Evolutionary conservation across 140 eudicot species (phyloP).

Genomic region (Anethum foeniculum): DNA sequence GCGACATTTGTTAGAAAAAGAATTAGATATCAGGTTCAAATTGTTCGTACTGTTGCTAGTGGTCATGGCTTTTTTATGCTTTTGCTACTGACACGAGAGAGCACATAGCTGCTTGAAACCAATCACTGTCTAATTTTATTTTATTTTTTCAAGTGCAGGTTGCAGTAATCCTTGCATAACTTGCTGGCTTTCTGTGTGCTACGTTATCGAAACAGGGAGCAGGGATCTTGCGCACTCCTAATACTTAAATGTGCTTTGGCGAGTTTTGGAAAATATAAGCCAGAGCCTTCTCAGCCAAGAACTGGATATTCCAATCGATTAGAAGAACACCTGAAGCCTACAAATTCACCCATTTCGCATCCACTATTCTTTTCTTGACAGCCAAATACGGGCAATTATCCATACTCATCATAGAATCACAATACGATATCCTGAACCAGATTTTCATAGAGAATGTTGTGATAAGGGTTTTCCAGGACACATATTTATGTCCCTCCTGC

Average conservation of each 20-base stretch:
- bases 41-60: not conserved
- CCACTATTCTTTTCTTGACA: not conserved
- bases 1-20: not conserved
- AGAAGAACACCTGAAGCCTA: not conserved
- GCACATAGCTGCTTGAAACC: not conserved
- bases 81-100: not conserved
- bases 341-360: slow-evolving; percentile 5
- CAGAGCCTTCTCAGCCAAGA: not conserved
- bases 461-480: slow-evolving; percentile 17
- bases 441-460: slow-evolving; percentile 20
- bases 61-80: slow-evolving; percentile 1
- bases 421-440: not conserved
- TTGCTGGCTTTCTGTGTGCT: not conserved
- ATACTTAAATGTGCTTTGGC: not conserved
- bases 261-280: slow-evolving; percentile 11
- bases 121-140: not conserved
- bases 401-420: slow-evolving; percentile 6
- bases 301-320: not conserved
- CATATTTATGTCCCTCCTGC: slow-evolving; percentile 46
- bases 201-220: not conserved
- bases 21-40: not conserved
- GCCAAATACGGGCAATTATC: not conserved
- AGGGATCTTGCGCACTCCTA: not conserved
- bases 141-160: not conserved
- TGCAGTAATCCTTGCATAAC: not conserved